Percentiles rank a stretch among this genome's conserved stretches.
phyloP scores from a whole-genome alignment of 768 basidiomycete genomes.

The Austroboletus festivus region DNA sequence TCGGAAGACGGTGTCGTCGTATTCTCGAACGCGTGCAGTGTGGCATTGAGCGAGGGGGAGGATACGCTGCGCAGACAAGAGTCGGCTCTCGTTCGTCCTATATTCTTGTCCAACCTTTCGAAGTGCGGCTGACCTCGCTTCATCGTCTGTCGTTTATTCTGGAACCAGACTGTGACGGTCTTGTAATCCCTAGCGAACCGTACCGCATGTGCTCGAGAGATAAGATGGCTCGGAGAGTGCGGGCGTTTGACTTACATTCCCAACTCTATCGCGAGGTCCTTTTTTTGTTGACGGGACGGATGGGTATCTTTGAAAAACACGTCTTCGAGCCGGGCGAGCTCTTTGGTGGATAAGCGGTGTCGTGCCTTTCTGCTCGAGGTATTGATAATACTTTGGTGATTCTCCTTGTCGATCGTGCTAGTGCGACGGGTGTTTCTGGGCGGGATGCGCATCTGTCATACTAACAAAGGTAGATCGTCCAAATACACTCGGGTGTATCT shows the following conservation, averaged over 20 bases:
- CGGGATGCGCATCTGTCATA: constrained; percentile 24
- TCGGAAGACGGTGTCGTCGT: background rate
- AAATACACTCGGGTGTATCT: background rate
- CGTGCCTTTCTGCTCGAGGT: constrained; percentile 28
- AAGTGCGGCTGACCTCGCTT: constrained; percentile 26
- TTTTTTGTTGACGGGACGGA: constrained; percentile 30
- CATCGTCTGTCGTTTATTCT: constrained; percentile 69
- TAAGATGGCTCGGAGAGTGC: background rate
- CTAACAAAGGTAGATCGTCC: constrained; percentile 16
- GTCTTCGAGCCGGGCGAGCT: constrained; percentile 27
- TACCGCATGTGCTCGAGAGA: too few relatives aligned
- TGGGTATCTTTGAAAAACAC: constrained; percentile 29
- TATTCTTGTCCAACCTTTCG: background rate
- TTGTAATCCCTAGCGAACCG: constrained; percentile 41
- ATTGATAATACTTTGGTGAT: constrained; percentile 3
- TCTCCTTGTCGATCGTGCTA: constrained; percentile 16
- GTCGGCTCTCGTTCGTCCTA: constrained; percentile 8
- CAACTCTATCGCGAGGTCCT: constrained; percentile 26
- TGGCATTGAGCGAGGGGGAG: constrained; percentile 29
- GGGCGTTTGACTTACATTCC: constrained; percentile 22
- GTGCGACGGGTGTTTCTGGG: constrained; percentile 28
- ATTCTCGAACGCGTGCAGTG: constrained; percentile 12
- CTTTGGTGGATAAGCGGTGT: constrained; percentile 35
- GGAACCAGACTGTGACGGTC: constrained; percentile 72
- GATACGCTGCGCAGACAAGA: constrained; percentile 29